phyloP scores from a whole-genome alignment of 495 filamentous ascomycete genomes.

The Lindgomyces ingoldianus region DNA sequence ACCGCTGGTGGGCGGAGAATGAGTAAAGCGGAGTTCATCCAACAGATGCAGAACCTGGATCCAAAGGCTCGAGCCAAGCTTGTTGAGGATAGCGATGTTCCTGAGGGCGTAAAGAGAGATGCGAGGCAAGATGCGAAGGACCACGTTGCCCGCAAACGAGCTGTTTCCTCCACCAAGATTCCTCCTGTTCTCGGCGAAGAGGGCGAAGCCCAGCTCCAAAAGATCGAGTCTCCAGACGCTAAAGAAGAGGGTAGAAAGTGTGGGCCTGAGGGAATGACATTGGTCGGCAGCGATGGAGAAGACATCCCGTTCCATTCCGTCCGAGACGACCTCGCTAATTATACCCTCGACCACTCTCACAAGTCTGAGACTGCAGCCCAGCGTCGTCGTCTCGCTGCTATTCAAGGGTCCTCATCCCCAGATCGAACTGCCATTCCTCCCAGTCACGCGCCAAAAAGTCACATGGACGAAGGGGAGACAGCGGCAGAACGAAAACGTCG shows the following conservation, averaged over 20 bases:
- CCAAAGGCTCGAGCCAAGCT: conserved; percentile 70
- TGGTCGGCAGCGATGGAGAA: conserved; percentile 30
- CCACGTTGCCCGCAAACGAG: conserved; percentile 41
- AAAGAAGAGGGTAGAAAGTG: conserved; percentile 8
- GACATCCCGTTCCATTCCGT: conserved; percentile 52
- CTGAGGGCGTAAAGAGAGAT: conserved; percentile 56
- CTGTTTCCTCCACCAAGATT: conserved; percentile 10
- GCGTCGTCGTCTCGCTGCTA: conserved; percentile 51
- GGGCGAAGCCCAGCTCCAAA: conserved; percentile 25
- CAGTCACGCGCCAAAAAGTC: conserved; percentile 33
- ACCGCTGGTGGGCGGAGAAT: conserved; percentile 71
- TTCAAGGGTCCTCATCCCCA: not conserved
- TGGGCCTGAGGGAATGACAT: conserved; percentile 31
- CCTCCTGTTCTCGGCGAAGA: conserved; percentile 32
- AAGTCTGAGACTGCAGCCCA: conserved; percentile 49
- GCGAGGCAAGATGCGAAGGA: conserved; percentile 59
- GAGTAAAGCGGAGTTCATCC: conserved; percentile 90
- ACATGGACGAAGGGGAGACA: conserved; percentile 66
- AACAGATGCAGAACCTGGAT: conserved; percentile 77
- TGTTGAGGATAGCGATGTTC: conserved; percentile 67
- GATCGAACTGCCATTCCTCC: not conserved
- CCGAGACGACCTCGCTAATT: conserved; percentile 49
- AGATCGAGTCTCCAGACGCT: conserved; percentile 19
- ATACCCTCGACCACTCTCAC: conserved; percentile 42
- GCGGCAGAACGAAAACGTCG: conserved; percentile 79